These are phyloP conservation scores for Linnemannia elongata DNA, from an alignment of 192 early-diverging fungal species.

Conservation along the genomic window DNA sequence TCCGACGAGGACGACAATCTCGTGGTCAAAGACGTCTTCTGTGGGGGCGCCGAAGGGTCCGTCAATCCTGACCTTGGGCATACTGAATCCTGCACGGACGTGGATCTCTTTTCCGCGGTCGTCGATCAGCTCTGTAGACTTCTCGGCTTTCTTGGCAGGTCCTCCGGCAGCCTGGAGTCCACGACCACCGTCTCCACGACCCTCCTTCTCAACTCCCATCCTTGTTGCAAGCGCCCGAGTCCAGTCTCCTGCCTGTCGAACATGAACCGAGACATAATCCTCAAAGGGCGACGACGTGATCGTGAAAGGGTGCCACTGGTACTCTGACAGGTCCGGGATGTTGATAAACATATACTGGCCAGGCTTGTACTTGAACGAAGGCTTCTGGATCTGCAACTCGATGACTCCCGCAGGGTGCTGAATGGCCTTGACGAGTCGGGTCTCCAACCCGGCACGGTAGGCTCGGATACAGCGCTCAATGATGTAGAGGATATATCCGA, in stretches of 20 bases:
- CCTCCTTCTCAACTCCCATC: slow-evolving; percentile 56
- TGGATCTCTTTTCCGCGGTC: slow-evolving; percentile 55
- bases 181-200: slow-evolving; percentile 14
- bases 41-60: slow-evolving; percentile 87
- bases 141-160: slow-evolving; percentile 20
- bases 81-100: slow-evolving; percentile 39
- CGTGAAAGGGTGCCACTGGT: slow-evolving; percentile 87
- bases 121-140: slow-evolving; percentile 35
- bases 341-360: slow-evolving; percentile 85
- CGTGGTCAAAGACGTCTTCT: slow-evolving; percentile 82
- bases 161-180: slow-evolving; percentile 3
- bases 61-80: slow-evolving; percentile 77
- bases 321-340: slow-evolving; percentile 72
- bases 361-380: slow-evolving; percentile 61
- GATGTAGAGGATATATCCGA: slow-evolving; percentile 68
- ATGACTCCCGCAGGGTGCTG: slow-evolving; percentile 79
- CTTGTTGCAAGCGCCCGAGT: slow-evolving; percentile 51
- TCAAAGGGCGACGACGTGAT: slow-evolving; percentile 62
- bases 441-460: slow-evolving; percentile 62
- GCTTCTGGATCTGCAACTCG: slow-evolving; percentile 76
- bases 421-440: slow-evolving; percentile 77
- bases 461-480: slow-evolving; percentile 74
- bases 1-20: slow-evolving; percentile 75
- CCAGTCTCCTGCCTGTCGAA: slow-evolving; percentile 62
- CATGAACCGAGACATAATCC: slow-evolving; percentile 59